Conservation (phyloP, 2,329 filamentous ascomycete species). For the Thermoascus crustaceus region DNA sequence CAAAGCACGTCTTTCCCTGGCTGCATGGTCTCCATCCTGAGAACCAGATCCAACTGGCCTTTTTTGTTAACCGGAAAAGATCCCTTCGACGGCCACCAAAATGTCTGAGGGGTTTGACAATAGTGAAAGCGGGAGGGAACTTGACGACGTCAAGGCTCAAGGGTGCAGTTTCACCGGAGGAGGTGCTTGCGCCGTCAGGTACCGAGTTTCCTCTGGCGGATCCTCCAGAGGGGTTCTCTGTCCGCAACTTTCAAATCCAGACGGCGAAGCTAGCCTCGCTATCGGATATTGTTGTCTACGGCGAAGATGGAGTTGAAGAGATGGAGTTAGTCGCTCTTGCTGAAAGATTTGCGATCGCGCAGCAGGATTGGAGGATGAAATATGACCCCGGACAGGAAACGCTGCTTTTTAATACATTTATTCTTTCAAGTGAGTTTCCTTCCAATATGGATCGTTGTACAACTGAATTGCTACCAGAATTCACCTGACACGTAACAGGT, state of each 20-base stretch:
- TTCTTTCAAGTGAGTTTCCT: slow-evolving; percentile 50
- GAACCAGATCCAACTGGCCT: slow-evolving; percentile 81
- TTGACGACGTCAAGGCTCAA: slow-evolving; percentile 68
- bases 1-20: slow-evolving; percentile 90
- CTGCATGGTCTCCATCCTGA: slow-evolving; percentile 83
- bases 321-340: slow-evolving; percentile 59
- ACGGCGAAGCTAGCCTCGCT: slow-evolving; percentile 76
- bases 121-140: slow-evolving; percentile 85
- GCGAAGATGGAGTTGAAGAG: slow-evolving; percentile 56
- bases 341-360: slow-evolving; percentile 61
- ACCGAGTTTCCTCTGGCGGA: slow-evolving; percentile 73
- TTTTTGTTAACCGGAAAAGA: slow-evolving; percentile 73
- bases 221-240: slow-evolving; percentile 83
- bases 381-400: slow-evolving; percentile 49
- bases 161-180: slow-evolving; percentile 73
- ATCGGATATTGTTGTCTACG: slow-evolving; percentile 90
- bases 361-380: slow-evolving; percentile 63
- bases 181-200: slow-evolving; percentile 56
- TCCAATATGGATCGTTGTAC: too few species aligned
- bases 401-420: slow-evolving; percentile 76
- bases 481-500: slow-evolving; percentile 39
- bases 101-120: slow-evolving; percentile 70
- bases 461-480: slow-evolving; percentile 9
- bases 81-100: slow-evolving; percentile 61
- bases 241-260: slow-evolving; percentile 96